Evolutionary conservation across 495 filamentous ascomycete species (phyloP), one percentile per base, ranked within the genome.

Genomic region (Wilcoxina mikolae): DNA sequence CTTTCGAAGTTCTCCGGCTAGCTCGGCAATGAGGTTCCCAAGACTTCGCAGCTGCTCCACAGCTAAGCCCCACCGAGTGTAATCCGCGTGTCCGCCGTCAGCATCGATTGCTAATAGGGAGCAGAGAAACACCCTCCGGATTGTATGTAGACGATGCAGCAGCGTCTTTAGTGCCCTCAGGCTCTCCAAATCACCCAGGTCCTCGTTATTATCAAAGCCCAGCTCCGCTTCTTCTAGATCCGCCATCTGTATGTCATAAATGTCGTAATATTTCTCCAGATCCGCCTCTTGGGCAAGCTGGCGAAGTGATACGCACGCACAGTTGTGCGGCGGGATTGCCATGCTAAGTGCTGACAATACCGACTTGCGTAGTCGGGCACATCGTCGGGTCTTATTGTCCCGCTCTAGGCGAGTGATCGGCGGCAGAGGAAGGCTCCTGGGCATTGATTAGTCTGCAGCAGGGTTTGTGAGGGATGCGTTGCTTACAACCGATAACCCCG

Each of bases 401-500:
- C 85, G 84, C 60, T 94, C 88, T 10, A 94, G 68, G 49, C 87
- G 76, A 56, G 79, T 87, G 53, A 94, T 81, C 38, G 88, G 89
- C 1, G 88, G 85, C 12, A 94, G 71, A 17, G 89, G 86, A 12
- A 79, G 84, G 68, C 85, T 89, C 75, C 85, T 89, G 28, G 9
- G 11, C 45, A 12, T 20, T 4, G 17, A 43, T 43, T 20, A 43
- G 39, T 43, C 4, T 43, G 7, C 39, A 9, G 39, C 7, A 9
- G 47, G 29, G 25, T 20, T 5, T 43, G 39, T 9, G 39, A 12
- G 31, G 31, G 31, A 35, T 35, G 31, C 31, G 29, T 43, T 26
- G 66, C 80, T 72, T 70, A 90, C 86, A 98, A 78, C 67, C 85
- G 77, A 67, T 96, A 98, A 47, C 91, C 91, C 60, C 90, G 78